phyloP scores from a whole-genome alignment of 176 grass and related monocot species.

The Eremochloa ophiuroides region DNA sequence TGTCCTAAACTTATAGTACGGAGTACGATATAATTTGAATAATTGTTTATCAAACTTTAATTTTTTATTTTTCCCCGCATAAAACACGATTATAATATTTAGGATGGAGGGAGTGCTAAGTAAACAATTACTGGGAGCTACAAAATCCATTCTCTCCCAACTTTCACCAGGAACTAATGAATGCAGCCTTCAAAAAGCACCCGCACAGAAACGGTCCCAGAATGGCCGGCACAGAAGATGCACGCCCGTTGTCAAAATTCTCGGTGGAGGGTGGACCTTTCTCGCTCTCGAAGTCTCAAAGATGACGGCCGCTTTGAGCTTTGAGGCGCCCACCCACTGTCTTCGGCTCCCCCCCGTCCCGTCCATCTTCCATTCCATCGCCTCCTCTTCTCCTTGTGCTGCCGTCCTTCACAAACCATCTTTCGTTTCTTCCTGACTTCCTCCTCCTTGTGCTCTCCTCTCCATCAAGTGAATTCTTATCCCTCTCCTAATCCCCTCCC shows the following conservation, averaged over 20 bases:
- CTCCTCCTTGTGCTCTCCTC: background rate
- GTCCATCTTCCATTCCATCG: background rate
- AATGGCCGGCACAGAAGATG: constrained; percentile 1
- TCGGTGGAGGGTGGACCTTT: background rate
- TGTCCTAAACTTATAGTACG: background rate
- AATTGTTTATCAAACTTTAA: background rate
- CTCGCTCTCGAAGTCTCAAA: constrained; percentile 1
- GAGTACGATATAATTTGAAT: too few relatives aligned
- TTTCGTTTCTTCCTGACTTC: background rate
- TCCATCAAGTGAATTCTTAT: constrained; percentile 10
- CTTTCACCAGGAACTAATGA: background rate
- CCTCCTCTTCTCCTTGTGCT: background rate
- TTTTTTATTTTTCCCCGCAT: too few relatives aligned
- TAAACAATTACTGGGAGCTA: background rate
- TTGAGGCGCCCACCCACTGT: constrained; percentile 47
- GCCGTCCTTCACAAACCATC: background rate
- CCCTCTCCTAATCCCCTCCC: background rate
- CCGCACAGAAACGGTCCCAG: background rate
- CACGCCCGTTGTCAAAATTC: background rate
- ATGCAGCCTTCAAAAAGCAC: background rate
- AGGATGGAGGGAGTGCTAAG: background rate
- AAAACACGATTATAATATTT: background rate
- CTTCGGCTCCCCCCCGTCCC: background rate
- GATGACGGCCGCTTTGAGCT: constrained; percentile 38
- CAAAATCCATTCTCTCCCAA: background rate